Base-by-base conservation (phyloP, 306 rosid species). In the Castanea mollissima region DNA sequence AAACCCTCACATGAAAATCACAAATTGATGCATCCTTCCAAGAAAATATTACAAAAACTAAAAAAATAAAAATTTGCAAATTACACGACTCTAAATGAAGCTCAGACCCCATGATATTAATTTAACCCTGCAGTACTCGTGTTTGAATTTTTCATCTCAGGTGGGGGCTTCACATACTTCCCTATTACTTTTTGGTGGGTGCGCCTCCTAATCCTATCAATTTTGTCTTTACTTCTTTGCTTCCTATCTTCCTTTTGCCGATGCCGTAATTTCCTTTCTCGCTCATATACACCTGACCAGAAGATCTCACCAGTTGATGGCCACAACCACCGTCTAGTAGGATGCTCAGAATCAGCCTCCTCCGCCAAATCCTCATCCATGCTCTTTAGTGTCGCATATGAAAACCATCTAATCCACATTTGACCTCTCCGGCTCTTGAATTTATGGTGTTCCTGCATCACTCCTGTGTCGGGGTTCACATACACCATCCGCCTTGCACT, bases 311-410 rank as follows among this genome's bases (percentile, higher is more conserved):
- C 99, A 0, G 99, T 96, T 19, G 88, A 84, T 34, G 98, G 99
- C 99, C 99, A 96, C 88, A 93, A 62, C 99, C 99, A 93, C 80
- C 86, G 93, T 54, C 83, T 80, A 0, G 21, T 46, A 12, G 85
- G 87, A 78, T 78, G 90, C 75, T 89, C 94, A 0, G 84, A 46
- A 76, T 96, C 98, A 13, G 86, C 81, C 80, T 91, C 90, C 89
- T 93, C 98, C 0, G 98, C 99, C 27, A 91, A 86, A 80, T 96
- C 99, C 75, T 96, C 99, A 52, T 96, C 99, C 99, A 93, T 90
- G 91, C 81, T 88, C 92, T 91, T 96, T 2, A 96, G 86, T 6
- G 84, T 90, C 73, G 56, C 46, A 78, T 80, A 85, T 15, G 96
- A 87, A 91, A 96, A 93, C 98, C 97, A 93, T 74, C 85, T 85